phyloP scores from a whole-genome alignment of 257 asterid genomes.

The Ilex asprella region DNA sequence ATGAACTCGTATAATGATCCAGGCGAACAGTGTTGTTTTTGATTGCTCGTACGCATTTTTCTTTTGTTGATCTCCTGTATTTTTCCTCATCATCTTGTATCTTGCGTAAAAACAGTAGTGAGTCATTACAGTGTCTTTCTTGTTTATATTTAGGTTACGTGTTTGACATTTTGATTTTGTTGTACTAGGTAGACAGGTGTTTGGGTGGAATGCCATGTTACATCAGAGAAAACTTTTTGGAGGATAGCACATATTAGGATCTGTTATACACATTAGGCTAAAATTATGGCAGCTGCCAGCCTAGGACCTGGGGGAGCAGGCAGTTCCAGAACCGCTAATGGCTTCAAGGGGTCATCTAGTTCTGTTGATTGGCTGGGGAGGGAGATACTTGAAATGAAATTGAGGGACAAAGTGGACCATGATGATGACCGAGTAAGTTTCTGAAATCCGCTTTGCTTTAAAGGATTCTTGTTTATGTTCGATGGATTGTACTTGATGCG shows the following conservation, averaged over 20 bases:
- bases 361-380: constrained; percentile 96
- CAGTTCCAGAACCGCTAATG: constrained; percentile 59
- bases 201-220: constrained; percentile 31
- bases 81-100: neutral
- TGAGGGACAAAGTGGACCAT: constrained; percentile 73
- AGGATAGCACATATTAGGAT: constrained; percentile 19
- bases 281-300: constrained; percentile 57
- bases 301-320: constrained; percentile 70
- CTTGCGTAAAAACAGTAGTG: neutral
- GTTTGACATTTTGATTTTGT: constrained; percentile 15
- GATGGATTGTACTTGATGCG: neutral
- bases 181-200: constrained; percentile 36
- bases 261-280: constrained; percentile 20
- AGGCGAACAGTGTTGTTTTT: neutral
- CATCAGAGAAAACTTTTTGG: constrained; percentile 3
- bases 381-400: constrained; percentile 89
- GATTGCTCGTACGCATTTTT: neutral
- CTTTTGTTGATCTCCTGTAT: neutral
- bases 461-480: neutral
- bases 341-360: constrained; percentile 77
- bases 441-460: constrained; percentile 2
- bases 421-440: constrained; percentile 76
- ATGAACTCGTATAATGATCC: neutral
- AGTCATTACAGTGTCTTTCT: constrained; percentile 2
- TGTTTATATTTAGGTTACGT: constrained; percentile 7